phyloP scores from a whole-genome alignment of 352 stramenopile genomes.

The Globisporangium middletonii region DNA sequence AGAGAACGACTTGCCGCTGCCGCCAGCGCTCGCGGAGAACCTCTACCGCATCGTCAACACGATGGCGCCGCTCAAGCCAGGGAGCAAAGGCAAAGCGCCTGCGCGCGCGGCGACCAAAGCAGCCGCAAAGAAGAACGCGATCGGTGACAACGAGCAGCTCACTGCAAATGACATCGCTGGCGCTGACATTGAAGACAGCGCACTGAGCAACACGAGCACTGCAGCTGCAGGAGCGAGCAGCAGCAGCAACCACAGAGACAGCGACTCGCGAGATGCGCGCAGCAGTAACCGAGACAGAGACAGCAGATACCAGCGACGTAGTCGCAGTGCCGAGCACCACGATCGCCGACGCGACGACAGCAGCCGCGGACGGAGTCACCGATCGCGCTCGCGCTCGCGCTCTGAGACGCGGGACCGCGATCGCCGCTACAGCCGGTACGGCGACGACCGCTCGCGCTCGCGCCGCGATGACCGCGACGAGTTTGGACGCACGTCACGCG shows the following conservation, averaged over 20 bases:
- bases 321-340: slow-evolving; percentile 15
- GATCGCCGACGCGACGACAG: slow-evolving; percentile 20
- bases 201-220: not conserved
- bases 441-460: too few species aligned
- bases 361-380: slow-evolving; percentile 20
- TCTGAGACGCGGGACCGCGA: slow-evolving; percentile 14
- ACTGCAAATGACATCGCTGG: slow-evolving; percentile 61
- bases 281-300: too few species aligned
- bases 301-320: slow-evolving; percentile 7
- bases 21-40: slow-evolving; percentile 58
- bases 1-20: slow-evolving; percentile 55
- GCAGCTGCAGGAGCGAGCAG: not conserved
- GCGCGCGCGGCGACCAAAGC: slow-evolving; percentile 4
- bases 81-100: slow-evolving; percentile 2
- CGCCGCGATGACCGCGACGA: not conserved
- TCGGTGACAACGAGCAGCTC: slow-evolving; percentile 61
- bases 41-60: slow-evolving; percentile 78
- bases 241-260: not conserved
- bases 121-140: slow-evolving; percentile 26
- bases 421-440: not conserved
- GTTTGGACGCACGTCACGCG: not conserved
- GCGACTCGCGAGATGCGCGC: too few species aligned
- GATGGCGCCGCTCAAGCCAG: slow-evolving; percentile 54
- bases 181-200: slow-evolving; percentile 17
- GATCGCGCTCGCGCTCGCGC: slow-evolving; percentile 40